A percentile compares a stretch with the other conserved stretches of the same genome.
These are phyloP conservation scores for Candida maris DNA, from an alignment of 805 yeast species.

Conservation along the genomic window DNA sequence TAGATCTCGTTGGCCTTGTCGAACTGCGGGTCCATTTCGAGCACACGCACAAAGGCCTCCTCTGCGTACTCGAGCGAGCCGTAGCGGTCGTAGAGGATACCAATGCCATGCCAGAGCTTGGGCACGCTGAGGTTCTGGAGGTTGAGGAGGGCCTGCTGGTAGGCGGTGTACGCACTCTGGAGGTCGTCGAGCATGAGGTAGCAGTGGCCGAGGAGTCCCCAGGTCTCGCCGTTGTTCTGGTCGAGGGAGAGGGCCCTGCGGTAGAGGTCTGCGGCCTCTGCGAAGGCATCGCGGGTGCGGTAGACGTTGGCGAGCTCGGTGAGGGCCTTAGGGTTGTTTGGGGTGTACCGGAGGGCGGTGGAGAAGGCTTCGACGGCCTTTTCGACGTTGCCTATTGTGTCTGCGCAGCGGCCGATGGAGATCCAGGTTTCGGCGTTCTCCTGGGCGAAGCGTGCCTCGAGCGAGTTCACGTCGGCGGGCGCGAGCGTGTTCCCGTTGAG, in stretches of 20 bases:
- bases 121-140: constrained; percentile 93
- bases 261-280: constrained; percentile 91
- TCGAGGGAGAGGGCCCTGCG: constrained; percentile 78
- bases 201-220: constrained; percentile 97
- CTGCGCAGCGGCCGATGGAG: constrained; percentile 86
- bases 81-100: constrained; percentile 91
- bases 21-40: constrained; percentile 92
- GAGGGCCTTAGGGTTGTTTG: constrained; percentile 79
- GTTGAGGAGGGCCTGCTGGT: constrained; percentile 92
- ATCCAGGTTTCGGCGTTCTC: constrained; percentile 84
- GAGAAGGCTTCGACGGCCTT: constrained; percentile 88
- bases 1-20: constrained; percentile 96
- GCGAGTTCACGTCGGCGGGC: constrained; percentile 17
- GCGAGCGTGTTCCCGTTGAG: constrained; percentile 20
- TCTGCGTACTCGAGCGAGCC: constrained; percentile 97
- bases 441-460: constrained; percentile 33
- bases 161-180: constrained; percentile 92
- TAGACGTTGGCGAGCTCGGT: constrained; percentile 85
- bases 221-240: constrained; percentile 90
- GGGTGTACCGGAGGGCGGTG: constrained; percentile 79
- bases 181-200: constrained; percentile 94
- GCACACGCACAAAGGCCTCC: constrained; percentile 94
- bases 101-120: constrained; percentile 97
- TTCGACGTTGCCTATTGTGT: constrained; percentile 81
- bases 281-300: constrained; percentile 84